phyloP scores from a whole-genome alignment of 2,329 filamentous ascomycete species.

The Rachicladosporium sp. region DNA sequence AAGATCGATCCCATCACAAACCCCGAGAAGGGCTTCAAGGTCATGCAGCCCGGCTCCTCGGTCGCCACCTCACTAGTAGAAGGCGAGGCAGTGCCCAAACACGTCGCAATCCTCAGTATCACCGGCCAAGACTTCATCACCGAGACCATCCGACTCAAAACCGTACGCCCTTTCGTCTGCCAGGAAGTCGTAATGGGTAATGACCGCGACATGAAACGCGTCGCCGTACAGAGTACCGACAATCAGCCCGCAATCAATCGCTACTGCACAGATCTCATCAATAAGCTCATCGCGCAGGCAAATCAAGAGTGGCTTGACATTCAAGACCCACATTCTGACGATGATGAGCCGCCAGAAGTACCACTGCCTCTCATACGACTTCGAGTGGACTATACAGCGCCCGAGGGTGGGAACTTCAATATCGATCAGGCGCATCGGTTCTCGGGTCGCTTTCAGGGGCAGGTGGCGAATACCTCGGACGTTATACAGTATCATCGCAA shows the following conservation, averaged over 20 bases:
- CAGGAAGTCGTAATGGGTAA: slow-evolving; percentile 66
- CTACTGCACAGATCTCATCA: slow-evolving; percentile 63
- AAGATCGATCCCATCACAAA: slow-evolving; percentile 75
- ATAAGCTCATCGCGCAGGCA: slow-evolving; percentile 78
- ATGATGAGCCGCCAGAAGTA: slow-evolving; percentile 45
- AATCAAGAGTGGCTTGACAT: slow-evolving; percentile 71
- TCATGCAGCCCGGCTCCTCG: slow-evolving; percentile 95
- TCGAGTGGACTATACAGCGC: slow-evolving; percentile 79
- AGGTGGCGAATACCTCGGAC: slow-evolving; percentile 86
- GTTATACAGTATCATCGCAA: slow-evolving; percentile 88
- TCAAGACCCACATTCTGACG: slow-evolving; percentile 45
- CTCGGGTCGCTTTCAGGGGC: slow-evolving; percentile 80
- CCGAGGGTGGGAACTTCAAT: slow-evolving; percentile 75
- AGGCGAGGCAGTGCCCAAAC: slow-evolving; percentile 81
- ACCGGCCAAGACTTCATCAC: slow-evolving; percentile 70
- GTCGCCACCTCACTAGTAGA: slow-evolving; percentile 85
- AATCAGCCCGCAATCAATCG: slow-evolving; percentile 71
- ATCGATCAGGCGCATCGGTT: slow-evolving; percentile 93
- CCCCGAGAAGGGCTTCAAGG: slow-evolving; percentile 78
- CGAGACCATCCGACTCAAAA: slow-evolving; percentile 72
- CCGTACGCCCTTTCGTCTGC: slow-evolving; percentile 82
- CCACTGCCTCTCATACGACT: slow-evolving; percentile 78
- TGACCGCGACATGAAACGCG: slow-evolving; percentile 61
- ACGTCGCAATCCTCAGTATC: slow-evolving; percentile 74
- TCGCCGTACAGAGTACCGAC: slow-evolving; percentile 63